Percentiles rank a stretch among this genome's conserved stretches.
Conservation (phyloP, 768 basidiomycete genomes). For the Trametes sanguinea region DNA sequence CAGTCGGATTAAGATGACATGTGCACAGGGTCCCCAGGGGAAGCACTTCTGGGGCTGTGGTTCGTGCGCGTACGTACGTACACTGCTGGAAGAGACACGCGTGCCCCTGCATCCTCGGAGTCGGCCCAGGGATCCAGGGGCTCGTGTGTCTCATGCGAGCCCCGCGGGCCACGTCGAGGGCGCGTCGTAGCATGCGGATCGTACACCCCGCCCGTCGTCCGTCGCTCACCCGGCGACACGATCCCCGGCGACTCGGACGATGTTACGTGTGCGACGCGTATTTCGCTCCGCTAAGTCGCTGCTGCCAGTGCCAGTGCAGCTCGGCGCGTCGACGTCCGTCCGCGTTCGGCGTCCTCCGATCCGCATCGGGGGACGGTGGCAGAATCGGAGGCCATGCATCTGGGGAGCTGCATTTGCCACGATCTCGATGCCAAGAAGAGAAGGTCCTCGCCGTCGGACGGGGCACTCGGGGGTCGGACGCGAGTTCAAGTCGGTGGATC, state of each 20-base stretch:
- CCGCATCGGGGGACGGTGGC: conserved; percentile 9
- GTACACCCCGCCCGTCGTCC: not conserved
- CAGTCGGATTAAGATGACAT: no score
- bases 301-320: not conserved
- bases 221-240: conserved; percentile 6
- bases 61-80: not conserved
- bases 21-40: not conserved
- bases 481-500: not conserved
- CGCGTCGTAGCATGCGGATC: conserved; percentile 6
- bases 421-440: conserved; percentile 13
- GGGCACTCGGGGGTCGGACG: not conserved
- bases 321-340: not conserved
- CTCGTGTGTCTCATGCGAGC: not conserved
- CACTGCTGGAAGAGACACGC: not conserved
- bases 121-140: not conserved
- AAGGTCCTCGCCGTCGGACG: not conserved
- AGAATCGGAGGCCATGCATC: not conserved
- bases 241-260: conserved; percentile 5
- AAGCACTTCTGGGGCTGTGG: not conserved
- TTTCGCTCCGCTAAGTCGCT: not conserved
- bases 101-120: not conserved
- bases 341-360: not conserved
- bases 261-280: conserved; percentile 8
- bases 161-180: not conserved
- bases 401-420: not conserved